Percentiles rank a stretch among this genome's conserved stretches.
Evolutionary conservation across 768 basidiomycete genomes (phyloP).

Genomic region (Tremella mesenterica): DNA sequence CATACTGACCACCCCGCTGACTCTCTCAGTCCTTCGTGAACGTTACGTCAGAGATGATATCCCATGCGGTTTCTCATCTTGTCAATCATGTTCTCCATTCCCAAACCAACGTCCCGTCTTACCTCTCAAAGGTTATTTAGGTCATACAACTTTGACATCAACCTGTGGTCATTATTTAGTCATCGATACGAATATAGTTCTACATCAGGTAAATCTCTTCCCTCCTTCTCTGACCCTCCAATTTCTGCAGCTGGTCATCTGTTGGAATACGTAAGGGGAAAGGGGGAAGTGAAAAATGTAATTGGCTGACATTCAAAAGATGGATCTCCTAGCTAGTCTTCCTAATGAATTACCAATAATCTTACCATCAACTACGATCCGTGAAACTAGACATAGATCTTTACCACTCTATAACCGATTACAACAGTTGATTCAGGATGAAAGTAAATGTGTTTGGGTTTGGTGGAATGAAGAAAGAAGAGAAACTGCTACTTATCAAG

Average conservation of each 20-base stretch:
- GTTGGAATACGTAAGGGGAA: too few species aligned
- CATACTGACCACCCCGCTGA: too few species aligned
- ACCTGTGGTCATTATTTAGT: constrained; percentile 60
- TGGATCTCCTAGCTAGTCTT: constrained; percentile 82
- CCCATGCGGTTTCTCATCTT: constrained; percentile 67
- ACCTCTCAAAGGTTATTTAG: constrained; percentile 54
- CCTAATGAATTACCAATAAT: constrained; percentile 72
- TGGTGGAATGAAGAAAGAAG: constrained; percentile 55
- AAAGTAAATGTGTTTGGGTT: constrained; percentile 48
- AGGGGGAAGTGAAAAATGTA: too few species aligned
- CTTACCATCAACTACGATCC: constrained; percentile 85
- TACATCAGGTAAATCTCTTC: constrained; percentile 60
- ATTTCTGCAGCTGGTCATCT: background rate
- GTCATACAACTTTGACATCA: constrained; percentile 48
- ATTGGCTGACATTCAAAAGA: constrained; percentile 52
- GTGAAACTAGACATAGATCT: constrained; percentile 91
- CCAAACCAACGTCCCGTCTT: constrained; percentile 49
- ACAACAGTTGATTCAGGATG: constrained; percentile 70
- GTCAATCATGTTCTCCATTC: constrained; percentile 54
- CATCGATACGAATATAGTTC: constrained; percentile 90
- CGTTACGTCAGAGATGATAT: constrained; percentile 89
- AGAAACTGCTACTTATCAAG: constrained; percentile 49
- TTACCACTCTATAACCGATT: constrained; percentile 87
- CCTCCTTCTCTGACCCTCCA: background rate
- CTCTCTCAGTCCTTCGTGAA: constrained; percentile 67